These are phyloP conservation scores for Wallacemonas sp. DNA, from an alignment of 208 protist genomes.

Conservation along the genomic window DNA sequence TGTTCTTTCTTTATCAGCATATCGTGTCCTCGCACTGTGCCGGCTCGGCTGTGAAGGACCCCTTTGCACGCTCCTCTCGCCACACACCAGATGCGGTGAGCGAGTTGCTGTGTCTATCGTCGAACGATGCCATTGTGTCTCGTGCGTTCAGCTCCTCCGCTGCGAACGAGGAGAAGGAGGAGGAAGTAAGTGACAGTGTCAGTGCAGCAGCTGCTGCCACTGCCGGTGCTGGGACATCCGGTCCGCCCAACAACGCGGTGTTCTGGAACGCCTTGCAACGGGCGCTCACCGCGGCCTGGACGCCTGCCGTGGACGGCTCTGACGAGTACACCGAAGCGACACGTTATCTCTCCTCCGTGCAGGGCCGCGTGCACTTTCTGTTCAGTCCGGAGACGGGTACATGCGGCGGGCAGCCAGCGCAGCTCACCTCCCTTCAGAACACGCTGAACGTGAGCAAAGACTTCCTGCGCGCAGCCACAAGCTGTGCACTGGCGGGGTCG, in stretches of 20 bases:
- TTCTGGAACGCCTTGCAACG: constrained; percentile 55
- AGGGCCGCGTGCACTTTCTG: constrained; percentile 39
- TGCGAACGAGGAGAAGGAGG: neutral
- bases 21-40: constrained; percentile 42
- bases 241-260: neutral
- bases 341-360: constrained; percentile 34
- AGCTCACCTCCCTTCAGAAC: constrained; percentile 53
- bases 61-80: constrained; percentile 27
- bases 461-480: constrained; percentile 54
- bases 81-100: constrained; percentile 42
- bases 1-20: constrained; percentile 64
- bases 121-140: neutral
- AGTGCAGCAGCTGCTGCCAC: no score
- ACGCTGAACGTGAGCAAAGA: constrained; percentile 51
- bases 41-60: constrained; percentile 38
- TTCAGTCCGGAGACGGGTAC: constrained; percentile 18
- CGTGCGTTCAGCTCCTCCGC: constrained; percentile 1
- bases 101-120: constrained; percentile 34
- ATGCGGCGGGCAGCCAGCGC: constrained; percentile 38
- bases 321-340: constrained; percentile 8
- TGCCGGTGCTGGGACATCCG: neutral
- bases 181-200: no score
- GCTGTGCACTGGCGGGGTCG: constrained; percentile 68
- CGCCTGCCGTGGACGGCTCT: constrained; percentile 18
- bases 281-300: constrained; percentile 49